Evolutionary conservation across 176 grass and related monocot genomes (phyloP), one percentile per base, ranked within the genome.

Genomic region (Thalia dealbata): DNA sequence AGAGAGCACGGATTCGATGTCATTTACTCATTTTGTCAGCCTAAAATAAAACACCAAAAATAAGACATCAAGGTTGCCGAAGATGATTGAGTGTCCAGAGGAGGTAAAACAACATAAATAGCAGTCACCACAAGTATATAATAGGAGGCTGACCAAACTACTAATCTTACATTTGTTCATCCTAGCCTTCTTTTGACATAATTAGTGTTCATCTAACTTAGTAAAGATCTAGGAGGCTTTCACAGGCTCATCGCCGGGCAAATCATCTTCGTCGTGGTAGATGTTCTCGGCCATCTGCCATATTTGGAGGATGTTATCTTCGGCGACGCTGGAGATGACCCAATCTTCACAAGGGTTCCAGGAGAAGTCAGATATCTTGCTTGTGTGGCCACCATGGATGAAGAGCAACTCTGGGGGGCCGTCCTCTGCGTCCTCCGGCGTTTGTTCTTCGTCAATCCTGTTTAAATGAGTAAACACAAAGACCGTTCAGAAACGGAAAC

Each of bases 241-340:
- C 44, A 81, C 69, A n/a, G 85, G 81, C 58, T 91, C 87, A 0
- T 99, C 88, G 1, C 63, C 82, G 3, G 79, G 89, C 58, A 93
- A 68, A 74, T 93, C 95, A 77, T 99, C 95, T 28, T 99, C 95
- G 14, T 99, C 95, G 64, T 93, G 87, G 76, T 93, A 99, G 65
- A 99, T 99, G 74, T 93, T 99, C 83, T 99, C 95, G 0, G 95
- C 90, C 95, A 99, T 99, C 72, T 99, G 95, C 95, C 95, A 99
- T 80, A 99, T 99, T 84, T 99, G 95, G 78, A 99, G 83, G 70
- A 99, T 99, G 83, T 99, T 99, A 73, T 99, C 90, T 78, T 99
- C 90, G 1, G 90, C 95, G 2, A 99, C 95, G 12, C 95, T 93
- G 24, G 90, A 84, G 50, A 99, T 24, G 58, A 99, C 85, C 95